phyloP scores from a whole-genome alignment of 1,284 basidiomycete species.

The Sphaerobolus stellatus region DNA sequence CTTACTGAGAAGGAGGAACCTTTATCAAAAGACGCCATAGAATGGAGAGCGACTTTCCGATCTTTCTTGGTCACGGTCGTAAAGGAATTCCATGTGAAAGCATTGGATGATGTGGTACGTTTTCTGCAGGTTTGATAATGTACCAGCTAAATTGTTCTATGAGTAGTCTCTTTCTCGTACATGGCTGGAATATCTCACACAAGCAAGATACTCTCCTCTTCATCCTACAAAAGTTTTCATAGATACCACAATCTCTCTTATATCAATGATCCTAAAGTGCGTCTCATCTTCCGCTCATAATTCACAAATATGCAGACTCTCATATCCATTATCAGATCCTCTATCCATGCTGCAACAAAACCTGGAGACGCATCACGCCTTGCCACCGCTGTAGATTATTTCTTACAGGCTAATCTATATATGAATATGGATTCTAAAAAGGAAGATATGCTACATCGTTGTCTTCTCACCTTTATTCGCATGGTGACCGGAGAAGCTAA shows the following conservation, averaged over 20 bases:
- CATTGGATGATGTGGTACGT: constrained; percentile 3
- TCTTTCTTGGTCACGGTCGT: background rate
- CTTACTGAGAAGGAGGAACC: background rate
- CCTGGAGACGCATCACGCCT: background rate
- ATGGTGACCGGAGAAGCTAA: background rate
- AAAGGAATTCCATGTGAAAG: constrained; percentile 3
- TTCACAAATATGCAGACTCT: background rate
- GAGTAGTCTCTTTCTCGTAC: background rate
- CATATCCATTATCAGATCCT: background rate
- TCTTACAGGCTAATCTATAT: background rate
- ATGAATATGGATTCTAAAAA: background rate
- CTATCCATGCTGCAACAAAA: background rate
- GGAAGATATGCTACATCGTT: background rate
- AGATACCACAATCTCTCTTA: background rate
- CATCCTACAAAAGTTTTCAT: background rate
- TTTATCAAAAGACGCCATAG: background rate
- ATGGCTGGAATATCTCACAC: background rate
- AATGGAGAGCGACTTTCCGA: constrained; percentile 2
- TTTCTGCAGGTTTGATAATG: background rate
- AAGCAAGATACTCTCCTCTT: background rate
- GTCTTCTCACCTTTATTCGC: background rate
- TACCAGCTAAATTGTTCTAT: background rate
- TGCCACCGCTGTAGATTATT: background rate
- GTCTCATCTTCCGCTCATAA: background rate
- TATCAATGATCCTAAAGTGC: constrained; percentile 1